These are phyloP conservation scores for Claviceps paspali DNA, from an alignment of 2,329 filamentous ascomycete genomes.

Conservation along the genomic window DNA sequence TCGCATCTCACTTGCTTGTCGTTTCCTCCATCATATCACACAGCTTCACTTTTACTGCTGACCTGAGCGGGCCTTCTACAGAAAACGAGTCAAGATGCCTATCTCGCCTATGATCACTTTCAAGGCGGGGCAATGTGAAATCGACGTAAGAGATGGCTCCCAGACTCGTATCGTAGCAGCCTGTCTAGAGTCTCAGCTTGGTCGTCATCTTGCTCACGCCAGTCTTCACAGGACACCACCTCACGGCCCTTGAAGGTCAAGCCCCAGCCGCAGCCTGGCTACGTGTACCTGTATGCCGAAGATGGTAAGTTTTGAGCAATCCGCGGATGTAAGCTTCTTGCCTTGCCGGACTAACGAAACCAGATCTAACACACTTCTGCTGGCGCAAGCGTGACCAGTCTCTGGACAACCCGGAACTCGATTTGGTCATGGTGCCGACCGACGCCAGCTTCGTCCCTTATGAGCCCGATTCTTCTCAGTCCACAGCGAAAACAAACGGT, in stretches of 20 bases:
- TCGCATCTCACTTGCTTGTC: background rate
- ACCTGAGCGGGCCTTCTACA: background rate
- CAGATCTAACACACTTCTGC: slow-evolving; percentile 89
- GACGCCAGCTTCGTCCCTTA: slow-evolving; percentile 83
- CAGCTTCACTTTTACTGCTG: background rate
- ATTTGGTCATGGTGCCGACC: slow-evolving; percentile 83
- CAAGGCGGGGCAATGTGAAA: slow-evolving; percentile 81
- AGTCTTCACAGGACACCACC: slow-evolving; percentile 2
- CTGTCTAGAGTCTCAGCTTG: background rate
- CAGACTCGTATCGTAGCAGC: slow-evolving; percentile 2
- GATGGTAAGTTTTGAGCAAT: slow-evolving; percentile 44
- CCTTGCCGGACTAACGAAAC: background rate
- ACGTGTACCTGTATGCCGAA: slow-evolving; percentile 83
- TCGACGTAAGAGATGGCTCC: slow-evolving; percentile 46
- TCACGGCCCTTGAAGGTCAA: slow-evolving; percentile 50
- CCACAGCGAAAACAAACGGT: slow-evolving; percentile 57
- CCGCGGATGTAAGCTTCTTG: background rate
- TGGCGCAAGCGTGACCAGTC: slow-evolving; percentile 71
- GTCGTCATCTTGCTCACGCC: slow-evolving; percentile 8
- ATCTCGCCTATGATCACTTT: slow-evolving; percentile 81
- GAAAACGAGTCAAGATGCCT: slow-evolving; percentile 44
- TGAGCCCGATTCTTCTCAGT: slow-evolving; percentile 40
- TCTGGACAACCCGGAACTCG: slow-evolving; percentile 60
- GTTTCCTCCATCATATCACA: slow-evolving; percentile 1
- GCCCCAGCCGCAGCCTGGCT: slow-evolving; percentile 59